A percentile compares a stretch with the other conserved stretches of the same genome.
Conservation (phyloP, 345 rosid genomes). For the Citrus trifoliata region DNA sequence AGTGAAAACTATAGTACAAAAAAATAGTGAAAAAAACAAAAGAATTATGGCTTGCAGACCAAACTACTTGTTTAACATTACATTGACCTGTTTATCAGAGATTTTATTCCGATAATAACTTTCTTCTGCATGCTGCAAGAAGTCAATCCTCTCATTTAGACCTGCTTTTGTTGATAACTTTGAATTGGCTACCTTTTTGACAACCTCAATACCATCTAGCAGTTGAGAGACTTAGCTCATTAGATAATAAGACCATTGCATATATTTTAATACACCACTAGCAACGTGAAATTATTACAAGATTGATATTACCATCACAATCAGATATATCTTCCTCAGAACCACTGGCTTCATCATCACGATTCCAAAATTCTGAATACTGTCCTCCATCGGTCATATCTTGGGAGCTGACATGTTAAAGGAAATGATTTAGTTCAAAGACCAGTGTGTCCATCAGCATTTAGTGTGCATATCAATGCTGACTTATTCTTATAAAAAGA, state of each 20-base stretch:
- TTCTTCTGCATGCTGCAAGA: conserved; percentile 75
- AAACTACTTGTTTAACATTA: neutral
- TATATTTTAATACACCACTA: neutral
- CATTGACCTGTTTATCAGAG: conserved; percentile 52
- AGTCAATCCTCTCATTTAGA: conserved; percentile 54
- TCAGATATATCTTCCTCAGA: conserved; percentile 94
- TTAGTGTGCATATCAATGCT: neutral
- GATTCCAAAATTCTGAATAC: conserved; percentile 91
- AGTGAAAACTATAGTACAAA: neutral
- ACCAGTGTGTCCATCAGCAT: neutral
- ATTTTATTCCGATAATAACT: conserved; percentile 45
- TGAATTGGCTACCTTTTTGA: conserved; percentile 39
- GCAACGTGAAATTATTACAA: conserved; percentile 1
- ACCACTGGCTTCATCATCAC: conserved; percentile 64
- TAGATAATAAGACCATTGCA: neutral
- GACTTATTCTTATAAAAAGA: neutral
- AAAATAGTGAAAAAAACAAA: neutral
- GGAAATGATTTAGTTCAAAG: conserved; percentile 13
- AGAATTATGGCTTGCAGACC: neutral
- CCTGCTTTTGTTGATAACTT: conserved; percentile 49
- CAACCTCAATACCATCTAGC: conserved; percentile 50
- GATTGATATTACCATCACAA: conserved; percentile 55
- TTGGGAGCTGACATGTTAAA: conserved; percentile 41
- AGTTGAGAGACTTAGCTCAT: conserved; percentile 17
- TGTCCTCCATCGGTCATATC: conserved; percentile 39